Percentiles rank a stretch among this genome's conserved stretches.
Conservation (phyloP, 495 filamentous ascomycete species). For the Hypoxylon intermedium region DNA sequence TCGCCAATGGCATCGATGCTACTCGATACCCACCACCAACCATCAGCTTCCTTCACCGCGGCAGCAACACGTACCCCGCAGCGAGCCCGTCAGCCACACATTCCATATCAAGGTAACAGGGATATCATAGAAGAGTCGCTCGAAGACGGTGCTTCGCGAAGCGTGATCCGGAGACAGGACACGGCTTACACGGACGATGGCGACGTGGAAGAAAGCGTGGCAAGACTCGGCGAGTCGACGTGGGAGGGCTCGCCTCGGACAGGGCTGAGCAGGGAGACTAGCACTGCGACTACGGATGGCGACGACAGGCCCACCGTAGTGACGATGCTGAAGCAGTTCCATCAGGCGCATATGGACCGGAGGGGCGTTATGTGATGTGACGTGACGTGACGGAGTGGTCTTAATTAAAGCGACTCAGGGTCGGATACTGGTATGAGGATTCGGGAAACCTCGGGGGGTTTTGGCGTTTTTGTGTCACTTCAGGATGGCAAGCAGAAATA, state of each 20-base stretch:
- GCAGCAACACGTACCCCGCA: conserved; percentile 53
- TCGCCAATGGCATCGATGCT: conserved; percentile 76
- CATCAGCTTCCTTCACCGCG: conserved; percentile 56
- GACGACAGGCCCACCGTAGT: conserved; percentile 72
- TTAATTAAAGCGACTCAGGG: no score
- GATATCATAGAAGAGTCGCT: conserved; percentile 58
- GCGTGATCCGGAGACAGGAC: conserved; percentile 74
- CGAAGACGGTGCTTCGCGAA: conserved; percentile 65
- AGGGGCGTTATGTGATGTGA: conserved; percentile 48
- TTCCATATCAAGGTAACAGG: conserved; percentile 48
- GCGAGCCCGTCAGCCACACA: conserved; percentile 49
- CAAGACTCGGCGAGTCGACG: conserved; percentile 58
- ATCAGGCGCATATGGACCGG: conserved; percentile 77
- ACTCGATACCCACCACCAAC: conserved; percentile 87
- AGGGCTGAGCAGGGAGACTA: conserved; percentile 52
- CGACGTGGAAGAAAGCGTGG: conserved; percentile 58
- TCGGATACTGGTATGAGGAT: no score
- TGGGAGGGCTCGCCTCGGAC: conserved; percentile 57
- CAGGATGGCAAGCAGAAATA: no score
- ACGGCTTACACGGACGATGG: conserved; percentile 61
- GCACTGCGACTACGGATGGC: conserved; percentile 38
- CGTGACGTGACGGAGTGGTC: no score
- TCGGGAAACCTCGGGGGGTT: no score
- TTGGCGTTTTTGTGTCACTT: no score
- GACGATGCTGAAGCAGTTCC: conserved; percentile 88